Base-by-base conservation (phyloP, 2,329 filamentous ascomycete genomes). In the Aspergillus pseudotamarii region DNA sequence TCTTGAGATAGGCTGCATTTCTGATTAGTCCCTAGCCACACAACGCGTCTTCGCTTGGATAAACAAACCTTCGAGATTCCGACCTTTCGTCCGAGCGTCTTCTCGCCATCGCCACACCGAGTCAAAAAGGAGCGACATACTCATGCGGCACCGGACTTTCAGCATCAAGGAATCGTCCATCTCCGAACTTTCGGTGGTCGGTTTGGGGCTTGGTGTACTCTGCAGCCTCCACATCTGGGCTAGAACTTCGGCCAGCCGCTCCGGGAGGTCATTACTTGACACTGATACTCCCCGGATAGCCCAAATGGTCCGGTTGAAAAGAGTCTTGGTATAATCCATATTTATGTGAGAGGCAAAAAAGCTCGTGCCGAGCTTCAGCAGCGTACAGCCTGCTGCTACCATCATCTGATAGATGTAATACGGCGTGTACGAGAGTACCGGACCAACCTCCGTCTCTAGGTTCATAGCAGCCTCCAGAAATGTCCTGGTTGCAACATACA, bases 51-150 rank as follows among this genome's bases (percentile, higher is more conserved):
- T 21, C 19, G 14, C n/a, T 53, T 38, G 6, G 38, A 23, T 2
- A n/a, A 51, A 80, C 86, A 82, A 84, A 92, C 90, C 85, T 80
- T 93, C 90, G 60, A 93, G 83, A 65, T 89, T 90, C 72, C 89
- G 86, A 56, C 89, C 91, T 75, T 88, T 84, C 56, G 89, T 86
- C 75, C 91, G 89, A 71, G 85, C 85, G 72, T 88, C 86, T 68
- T 87, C 84, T 64, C 87, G 82, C 88, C 88, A 91, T 60, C 87
- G 82, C 87, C 87, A 89, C 23, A 90, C 86, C 21, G 86, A 88
- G 74, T 91, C 88, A 70, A 86, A 90, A 1, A 90, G 83, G 16
- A 90, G 81, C 45, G 86, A 89, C 81, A 90, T 87, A 68, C 87
- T 89, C 83, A 89, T 89, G 16, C 88, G 82, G 63, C 86, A 89